phyloP scores from a whole-genome alignment of 257 asterid genomes.

The Primulina tabacum region DNA sequence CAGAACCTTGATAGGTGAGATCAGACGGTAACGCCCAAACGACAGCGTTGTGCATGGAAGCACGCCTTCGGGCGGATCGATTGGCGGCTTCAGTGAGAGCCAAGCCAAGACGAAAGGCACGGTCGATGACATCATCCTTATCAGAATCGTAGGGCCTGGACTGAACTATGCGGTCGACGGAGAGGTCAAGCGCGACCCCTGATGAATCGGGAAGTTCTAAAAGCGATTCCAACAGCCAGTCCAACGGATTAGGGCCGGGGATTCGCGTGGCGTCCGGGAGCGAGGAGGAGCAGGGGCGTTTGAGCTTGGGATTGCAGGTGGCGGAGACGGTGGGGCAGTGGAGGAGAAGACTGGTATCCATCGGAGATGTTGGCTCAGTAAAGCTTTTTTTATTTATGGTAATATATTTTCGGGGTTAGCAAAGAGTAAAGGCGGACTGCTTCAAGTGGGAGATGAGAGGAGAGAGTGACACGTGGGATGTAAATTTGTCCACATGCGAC shows the following conservation, averaged over 20 bases:
- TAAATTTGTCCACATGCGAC: too few species aligned
- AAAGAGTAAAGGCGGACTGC: conserved; percentile 1
- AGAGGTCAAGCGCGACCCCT: conserved; percentile 42
- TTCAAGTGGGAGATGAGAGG: conserved; percentile 23
- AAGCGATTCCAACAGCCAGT: conserved; percentile 57
- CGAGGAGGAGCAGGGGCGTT: conserved; percentile 57
- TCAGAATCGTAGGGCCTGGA: conserved; percentile 47
- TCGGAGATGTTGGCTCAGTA: conserved; percentile 24
- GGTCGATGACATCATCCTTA: conserved; percentile 49
- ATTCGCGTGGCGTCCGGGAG: conserved; percentile 22
- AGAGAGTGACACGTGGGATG: conserved; percentile 40
- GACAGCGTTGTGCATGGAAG: conserved; percentile 58
- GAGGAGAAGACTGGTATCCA: conserved; percentile 52
- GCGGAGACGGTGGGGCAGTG: conserved; percentile 33
- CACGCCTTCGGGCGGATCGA: conserved; percentile 63
- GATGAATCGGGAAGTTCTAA: conserved; percentile 52
- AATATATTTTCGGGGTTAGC: not conserved
- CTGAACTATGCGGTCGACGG: conserved; percentile 60
- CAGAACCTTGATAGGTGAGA: conserved; percentile 73
- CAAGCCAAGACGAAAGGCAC: conserved; percentile 65
- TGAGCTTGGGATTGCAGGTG: conserved; percentile 48
- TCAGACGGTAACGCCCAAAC: conserved; percentile 72
- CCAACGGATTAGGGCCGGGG: conserved; percentile 33
- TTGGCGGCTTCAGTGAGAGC: conserved; percentile 70
- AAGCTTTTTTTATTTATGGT: not conserved